These are phyloP conservation scores for Alternaria panax DNA, from an alignment of 2,329 filamentous ascomycete genomes.

Conservation along the genomic window DNA sequence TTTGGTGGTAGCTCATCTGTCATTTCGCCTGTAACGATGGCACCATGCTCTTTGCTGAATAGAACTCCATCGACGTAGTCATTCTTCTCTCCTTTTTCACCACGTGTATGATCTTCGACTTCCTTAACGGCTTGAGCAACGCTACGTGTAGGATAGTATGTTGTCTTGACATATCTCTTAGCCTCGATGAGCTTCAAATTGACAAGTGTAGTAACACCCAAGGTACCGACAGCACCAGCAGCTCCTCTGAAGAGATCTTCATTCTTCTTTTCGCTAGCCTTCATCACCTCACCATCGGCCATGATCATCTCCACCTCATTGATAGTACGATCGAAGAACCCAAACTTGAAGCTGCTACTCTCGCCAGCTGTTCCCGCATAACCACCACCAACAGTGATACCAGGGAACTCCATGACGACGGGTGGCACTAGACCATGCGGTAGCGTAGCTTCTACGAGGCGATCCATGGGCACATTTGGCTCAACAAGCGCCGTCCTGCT, in stretches of 20 bases:
- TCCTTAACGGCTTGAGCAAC: slow-evolving; percentile 54
- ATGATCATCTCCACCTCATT: slow-evolving; percentile 71
- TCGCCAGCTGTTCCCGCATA: slow-evolving; percentile 73
- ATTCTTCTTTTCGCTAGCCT: slow-evolving; percentile 62
- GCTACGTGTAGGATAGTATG: slow-evolving; percentile 55
- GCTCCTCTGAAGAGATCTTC: slow-evolving; percentile 70
- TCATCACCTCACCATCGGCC: slow-evolving; percentile 64
- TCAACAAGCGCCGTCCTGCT: slow-evolving; percentile 69
- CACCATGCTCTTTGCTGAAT: slow-evolving; percentile 53
- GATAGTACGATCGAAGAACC: slow-evolving; percentile 70
- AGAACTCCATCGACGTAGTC: slow-evolving; percentile 62
- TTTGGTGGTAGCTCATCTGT: slow-evolving; percentile 45
- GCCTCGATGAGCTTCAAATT: slow-evolving; percentile 57
- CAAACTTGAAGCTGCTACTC: slow-evolving; percentile 72
- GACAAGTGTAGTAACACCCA: slow-evolving; percentile 70
- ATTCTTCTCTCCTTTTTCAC: slow-evolving; percentile 43
- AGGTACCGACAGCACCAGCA: slow-evolving; percentile 70
- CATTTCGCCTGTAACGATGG: slow-evolving; percentile 56
- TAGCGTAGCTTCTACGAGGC: slow-evolving; percentile 66
- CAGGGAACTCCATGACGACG: slow-evolving; percentile 75
- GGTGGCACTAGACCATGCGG: slow-evolving; percentile 65
- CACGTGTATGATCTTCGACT: slow-evolving; percentile 48
- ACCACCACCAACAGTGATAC: slow-evolving; percentile 74
- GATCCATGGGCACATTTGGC: slow-evolving; percentile 74
- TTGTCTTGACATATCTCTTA: slow-evolving; percentile 58